Evolutionary conservation across 768 basidiomycete species (phyloP).

Genomic region (Termitomyces sp.): DNA sequence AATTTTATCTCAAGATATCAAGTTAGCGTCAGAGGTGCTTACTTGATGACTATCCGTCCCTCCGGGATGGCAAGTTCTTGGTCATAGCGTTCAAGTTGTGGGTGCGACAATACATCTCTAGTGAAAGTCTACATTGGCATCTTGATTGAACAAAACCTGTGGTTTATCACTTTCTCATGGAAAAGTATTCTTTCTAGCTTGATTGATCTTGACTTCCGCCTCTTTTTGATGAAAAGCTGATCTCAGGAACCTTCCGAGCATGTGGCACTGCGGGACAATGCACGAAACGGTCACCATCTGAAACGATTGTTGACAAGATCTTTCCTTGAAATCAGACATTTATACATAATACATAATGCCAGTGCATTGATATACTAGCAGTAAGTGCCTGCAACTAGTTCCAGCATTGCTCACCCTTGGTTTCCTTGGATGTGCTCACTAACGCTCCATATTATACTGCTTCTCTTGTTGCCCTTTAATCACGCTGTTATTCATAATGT

Average conservation of each 20-base stretch:
- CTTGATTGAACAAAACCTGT: too few species aligned
- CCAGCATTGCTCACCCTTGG: neutral
- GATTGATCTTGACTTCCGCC: neutral
- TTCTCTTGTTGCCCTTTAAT: neutral
- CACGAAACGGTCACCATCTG: neutral
- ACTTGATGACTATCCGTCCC: too few species aligned
- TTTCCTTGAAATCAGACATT: neutral
- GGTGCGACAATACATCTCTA: too few species aligned
- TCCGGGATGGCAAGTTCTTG: too few species aligned
- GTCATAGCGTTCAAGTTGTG: too few species aligned
- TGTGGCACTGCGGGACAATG: neutral
- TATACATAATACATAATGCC: neutral
- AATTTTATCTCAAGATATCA: too few species aligned
- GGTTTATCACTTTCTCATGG: neutral
- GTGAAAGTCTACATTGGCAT: too few species aligned
- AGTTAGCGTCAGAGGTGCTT: too few species aligned
- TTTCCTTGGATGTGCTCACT: neutral
- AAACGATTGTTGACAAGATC: neutral
- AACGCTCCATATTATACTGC: neutral
- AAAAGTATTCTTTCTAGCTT: neutral
- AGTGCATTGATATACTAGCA: neutral
- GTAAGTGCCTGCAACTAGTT: too few species aligned
- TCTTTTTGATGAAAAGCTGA: neutral
- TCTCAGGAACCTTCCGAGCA: neutral
- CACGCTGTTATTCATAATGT: conserved; percentile 5